These are phyloP conservation scores for Linnemannia exigua DNA, from an alignment of 192 early-diverging fungal species.

Conservation along the genomic window DNA sequence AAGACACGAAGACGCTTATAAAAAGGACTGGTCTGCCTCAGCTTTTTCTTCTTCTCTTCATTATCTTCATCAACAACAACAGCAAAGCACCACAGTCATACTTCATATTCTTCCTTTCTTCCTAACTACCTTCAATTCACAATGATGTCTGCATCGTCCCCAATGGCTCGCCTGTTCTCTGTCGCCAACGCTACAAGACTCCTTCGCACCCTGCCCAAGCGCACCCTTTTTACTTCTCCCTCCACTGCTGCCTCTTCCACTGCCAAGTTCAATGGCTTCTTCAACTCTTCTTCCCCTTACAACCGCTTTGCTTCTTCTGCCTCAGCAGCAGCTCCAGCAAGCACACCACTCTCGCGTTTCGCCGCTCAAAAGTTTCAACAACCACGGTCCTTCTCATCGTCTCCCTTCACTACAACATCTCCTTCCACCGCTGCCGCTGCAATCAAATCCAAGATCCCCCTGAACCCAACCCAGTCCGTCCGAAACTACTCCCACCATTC, in stretches of 20 bases:
- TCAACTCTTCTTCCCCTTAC: neutral
- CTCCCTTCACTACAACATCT: slow-evolving; percentile 3
- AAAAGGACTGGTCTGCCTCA: neutral
- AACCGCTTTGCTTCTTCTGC: slow-evolving; percentile 26
- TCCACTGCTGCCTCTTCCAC: neutral
- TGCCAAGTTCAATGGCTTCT: neutral
- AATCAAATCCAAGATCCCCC: neutral
- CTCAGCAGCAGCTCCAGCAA: neutral
- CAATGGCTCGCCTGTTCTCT: slow-evolving; percentile 22
- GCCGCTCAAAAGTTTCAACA: neutral
- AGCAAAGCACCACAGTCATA: neutral
- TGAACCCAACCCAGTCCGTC: slow-evolving; percentile 23
- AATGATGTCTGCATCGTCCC: slow-evolving; percentile 15
- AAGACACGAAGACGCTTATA: neutral
- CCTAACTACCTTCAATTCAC: neutral
- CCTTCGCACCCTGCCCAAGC: slow-evolving; percentile 14
- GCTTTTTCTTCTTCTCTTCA: neutral
- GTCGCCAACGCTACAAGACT: slow-evolving; percentile 31
- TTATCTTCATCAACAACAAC: neutral
- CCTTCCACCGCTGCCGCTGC: neutral
- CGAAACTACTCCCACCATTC: slow-evolving; percentile 26
- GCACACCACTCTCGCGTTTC: neutral
- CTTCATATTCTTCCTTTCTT: neutral
- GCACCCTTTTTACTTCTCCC: slow-evolving; percentile 18
- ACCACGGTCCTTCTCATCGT: slow-evolving; percentile 7